Base-by-base conservation (phyloP, 768 basidiomycete genomes). In the Boletus barrowsii region DNA sequence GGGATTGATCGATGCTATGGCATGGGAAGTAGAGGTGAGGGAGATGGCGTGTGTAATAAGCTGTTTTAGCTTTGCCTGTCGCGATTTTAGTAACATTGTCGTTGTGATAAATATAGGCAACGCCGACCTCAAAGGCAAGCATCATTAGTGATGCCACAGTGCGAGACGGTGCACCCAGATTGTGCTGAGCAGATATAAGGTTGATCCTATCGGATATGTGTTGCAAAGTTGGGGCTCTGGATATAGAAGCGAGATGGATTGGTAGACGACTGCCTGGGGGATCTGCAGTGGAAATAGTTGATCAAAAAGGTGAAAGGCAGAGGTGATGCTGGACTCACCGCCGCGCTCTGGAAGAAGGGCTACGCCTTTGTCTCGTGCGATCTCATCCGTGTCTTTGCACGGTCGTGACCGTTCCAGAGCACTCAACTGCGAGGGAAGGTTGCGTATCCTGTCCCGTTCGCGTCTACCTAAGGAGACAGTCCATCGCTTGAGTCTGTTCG, bases 191-290 rank as follows among this genome's bases (percentile, higher is more conserved):
- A 39, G 84, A 88, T 56, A 90, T 87, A 33, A 93, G 81, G 62
- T 90, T 90, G 55, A 91, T 82, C 51, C 89, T 79, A 60, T 93
- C 90, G 8, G 82, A 79, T 41, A 93, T 83, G 57, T 91, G 88
- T 63, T 90, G 87, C 20, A 86, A 63, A 2, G 87, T 88, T 5
- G 87, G 86, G 6, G 83, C 85, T 50, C 83, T 82, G 5, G 87
- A 86, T 53, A 81, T 79, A 10, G 89, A 83, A 33, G 88, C 82
- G n/a, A 92, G 77, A 51, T 90, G 86, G 9, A 90, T 75, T 3
- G 85, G 83, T 20, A 86, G 71, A 30, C 87, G 83, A 57, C 81
- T 87, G 5, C 90, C 90, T 3, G 90, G 80, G 2, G 83, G 79
- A 47, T 86, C 88, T 89, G 42, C 17, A 20, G 17, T 10, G 26